Evolutionary conservation across 768 basidiomycete genomes (phyloP), one percentile per base, ranked within the genome.

Genomic region (Goffeauzyma gilvescens): DNA sequence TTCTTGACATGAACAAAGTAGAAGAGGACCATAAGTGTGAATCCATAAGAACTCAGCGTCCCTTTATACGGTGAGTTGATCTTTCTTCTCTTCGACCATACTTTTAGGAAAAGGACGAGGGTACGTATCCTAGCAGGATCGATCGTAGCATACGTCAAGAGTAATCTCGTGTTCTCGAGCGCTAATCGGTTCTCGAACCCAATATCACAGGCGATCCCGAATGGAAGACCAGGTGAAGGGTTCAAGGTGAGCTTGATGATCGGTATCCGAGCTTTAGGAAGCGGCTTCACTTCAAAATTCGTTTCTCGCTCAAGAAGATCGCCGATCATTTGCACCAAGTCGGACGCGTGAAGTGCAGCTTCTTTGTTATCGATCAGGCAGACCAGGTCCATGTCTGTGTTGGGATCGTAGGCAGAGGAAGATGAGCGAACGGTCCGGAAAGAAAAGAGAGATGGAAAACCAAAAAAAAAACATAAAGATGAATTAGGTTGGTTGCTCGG

Each of bases 1-100:
- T 84, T 84, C 69, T 93, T 90, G 68, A 96, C 87, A 64, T 98
- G 93, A 34, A 89, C 78, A 41, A 96, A 75, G 67, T 86, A 98
- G 68, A 89, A 93, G 55, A 98, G 84, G 63, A 95, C 90, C 65
- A 98, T 79, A 40, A 98, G 73, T 52, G 90, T 89, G 67, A 90
- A 95, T 50, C 90, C 90, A 61, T 54, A 95, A 41, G 87, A 90
- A 42, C 84, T 89, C 41, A 98, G 70, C 1, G 90, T 96, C 49
- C 90, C 90, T 56, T 84, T 77, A 66, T 96, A 98, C 9, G 90
- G 87, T 38, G 87, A 93, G 66, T 98, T 98, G 65, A 98, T 93
- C 76, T 93, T 89, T 66, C 89, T 74, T 65, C 86, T 74, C 67
- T 95, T 98, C 55, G 84, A 83, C 90, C 90, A 98, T 17, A 98